These are phyloP conservation scores for Chimonanthus salicifolius DNA, from an alignment of 164 flowering plant species.

Conservation along the genomic window DNA sequence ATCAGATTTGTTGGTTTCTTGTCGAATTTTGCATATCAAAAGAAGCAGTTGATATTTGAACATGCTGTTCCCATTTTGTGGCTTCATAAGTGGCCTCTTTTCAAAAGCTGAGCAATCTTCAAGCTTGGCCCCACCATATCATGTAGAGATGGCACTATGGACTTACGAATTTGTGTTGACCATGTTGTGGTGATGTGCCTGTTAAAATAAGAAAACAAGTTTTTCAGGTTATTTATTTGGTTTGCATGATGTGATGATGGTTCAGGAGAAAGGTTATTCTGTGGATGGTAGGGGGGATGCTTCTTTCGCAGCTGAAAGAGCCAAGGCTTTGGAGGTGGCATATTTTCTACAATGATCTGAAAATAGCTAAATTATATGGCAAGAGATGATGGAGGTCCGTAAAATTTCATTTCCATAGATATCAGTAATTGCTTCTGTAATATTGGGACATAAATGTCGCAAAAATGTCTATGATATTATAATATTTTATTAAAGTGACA, in stretches of 20 bases:
- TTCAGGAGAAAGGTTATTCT: slow-evolving; percentile 63
- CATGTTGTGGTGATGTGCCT: neutral
- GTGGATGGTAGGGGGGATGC: slow-evolving; percentile 42
- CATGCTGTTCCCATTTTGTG: neutral
- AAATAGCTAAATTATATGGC: neutral
- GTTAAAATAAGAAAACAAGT: neutral
- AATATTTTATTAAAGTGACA: too few relatives aligned
- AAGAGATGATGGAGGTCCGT: neutral
- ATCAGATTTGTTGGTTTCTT: neutral
- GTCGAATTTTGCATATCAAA: neutral
- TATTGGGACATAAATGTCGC: neutral
- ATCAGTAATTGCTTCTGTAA: slow-evolving; percentile 1
- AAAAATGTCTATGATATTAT: neutral
- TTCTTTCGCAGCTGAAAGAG: slow-evolving; percentile 35
- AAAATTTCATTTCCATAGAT: neutral
- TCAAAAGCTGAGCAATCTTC: neutral
- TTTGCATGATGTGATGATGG: slow-evolving; percentile 3
- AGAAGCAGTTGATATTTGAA: neutral
- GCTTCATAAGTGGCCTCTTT: neutral
- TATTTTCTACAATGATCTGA: slow-evolving; percentile 34
- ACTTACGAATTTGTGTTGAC: neutral
- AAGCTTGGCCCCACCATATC: neutral
- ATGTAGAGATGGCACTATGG: neutral
- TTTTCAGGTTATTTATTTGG: neutral
- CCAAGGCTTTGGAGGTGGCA: slow-evolving; percentile 42